Evolutionary conservation across 176 grass and related monocot genomes (phyloP), one percentile per base, ranked within the genome.

Genomic region (Guadua angustifolia): DNA sequence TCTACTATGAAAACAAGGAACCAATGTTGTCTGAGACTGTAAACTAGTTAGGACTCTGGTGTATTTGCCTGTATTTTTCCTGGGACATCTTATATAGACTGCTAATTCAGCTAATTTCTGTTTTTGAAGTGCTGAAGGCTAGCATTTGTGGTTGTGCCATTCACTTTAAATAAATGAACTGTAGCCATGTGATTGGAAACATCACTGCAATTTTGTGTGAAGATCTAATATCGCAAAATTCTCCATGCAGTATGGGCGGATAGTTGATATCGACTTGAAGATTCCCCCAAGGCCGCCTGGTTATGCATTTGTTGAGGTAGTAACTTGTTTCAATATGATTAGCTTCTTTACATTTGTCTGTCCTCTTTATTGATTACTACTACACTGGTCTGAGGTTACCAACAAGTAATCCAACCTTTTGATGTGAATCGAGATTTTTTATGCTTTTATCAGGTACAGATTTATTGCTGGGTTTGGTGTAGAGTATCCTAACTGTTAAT

Each of bases 291-390:
- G 90, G 76, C 90, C 93, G 5, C 93, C 90, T 56, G 93, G 93
- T 76, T 95, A 90, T 85, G 93, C 90, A 77, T 95, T 95, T 53
- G 64, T 95, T 69, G 93, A 95, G 93, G 93, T 94, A 80, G 93
- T 94, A 80, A 84, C 53, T 62, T 79, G 22, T 49, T 66, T 53
- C 9, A 40, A 6, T 81, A 21, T 57, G 4, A 13, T 84, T 36
- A 61, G 21, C 35, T 60, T 77, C 53, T 60, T 77, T 36, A 18
- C 49, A 17, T 64, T 74, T 74, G 12, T 9, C 4, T 73, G 7
- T 36, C 18, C 18, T 79, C 35, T 45, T 35, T 16, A 5, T 58
- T n/a, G 22, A 16, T 64, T 16, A 39, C 8, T 24, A 74, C 47
- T 74, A 39, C 19, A 64, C 75, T 69, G 51, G 5, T 32, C 24